Percentiles rank a stretch among this genome's conserved stretches.
phyloP scores from a whole-genome alignment of 176 grass and related monocot species.

The Rhynchospora pubera region DNA sequence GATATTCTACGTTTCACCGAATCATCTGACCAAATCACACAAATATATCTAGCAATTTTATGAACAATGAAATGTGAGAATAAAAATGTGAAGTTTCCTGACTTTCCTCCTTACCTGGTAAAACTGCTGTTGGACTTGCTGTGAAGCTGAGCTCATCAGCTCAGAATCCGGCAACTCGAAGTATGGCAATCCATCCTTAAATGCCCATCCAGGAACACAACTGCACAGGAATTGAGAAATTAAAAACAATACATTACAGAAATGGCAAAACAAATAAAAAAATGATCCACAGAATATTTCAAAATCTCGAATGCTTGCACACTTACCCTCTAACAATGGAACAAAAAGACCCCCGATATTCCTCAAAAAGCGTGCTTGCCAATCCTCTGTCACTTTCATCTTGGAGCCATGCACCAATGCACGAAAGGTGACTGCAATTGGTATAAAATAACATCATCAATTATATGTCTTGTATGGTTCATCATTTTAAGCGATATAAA shows the following conservation, averaged over 20 bases:
- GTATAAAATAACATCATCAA: neutral
- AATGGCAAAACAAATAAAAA: neutral
- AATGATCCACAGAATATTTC: neutral
- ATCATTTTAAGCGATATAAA: neutral
- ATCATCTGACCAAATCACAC: no score
- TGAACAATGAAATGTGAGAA: no score
- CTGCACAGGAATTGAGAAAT: constrained; percentile 16
- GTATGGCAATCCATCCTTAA: constrained; percentile 38
- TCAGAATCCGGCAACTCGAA: constrained; percentile 39
- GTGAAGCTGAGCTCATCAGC: constrained; percentile 39
- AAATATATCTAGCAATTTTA: no score
- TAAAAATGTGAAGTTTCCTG: no score
- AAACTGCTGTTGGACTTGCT: constrained; percentile 56
- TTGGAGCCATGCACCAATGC: constrained; percentile 45
- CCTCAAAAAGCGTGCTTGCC: constrained; percentile 31
- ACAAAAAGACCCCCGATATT: constrained; percentile 42
- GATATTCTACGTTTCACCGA: no score
- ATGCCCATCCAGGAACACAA: constrained; percentile 70
- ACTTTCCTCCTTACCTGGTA: constrained; percentile 45
- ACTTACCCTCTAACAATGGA: constrained; percentile 38
- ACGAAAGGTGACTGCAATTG: constrained; percentile 11
- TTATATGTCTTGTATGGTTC: neutral
- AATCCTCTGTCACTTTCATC: neutral
- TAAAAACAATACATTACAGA: neutral
- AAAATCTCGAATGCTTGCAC: neutral